Evolutionary conservation across 768 basidiomycete species (phyloP), one percentile per base, ranked within the genome.

Genomic region (Suillus spraguei): DNA sequence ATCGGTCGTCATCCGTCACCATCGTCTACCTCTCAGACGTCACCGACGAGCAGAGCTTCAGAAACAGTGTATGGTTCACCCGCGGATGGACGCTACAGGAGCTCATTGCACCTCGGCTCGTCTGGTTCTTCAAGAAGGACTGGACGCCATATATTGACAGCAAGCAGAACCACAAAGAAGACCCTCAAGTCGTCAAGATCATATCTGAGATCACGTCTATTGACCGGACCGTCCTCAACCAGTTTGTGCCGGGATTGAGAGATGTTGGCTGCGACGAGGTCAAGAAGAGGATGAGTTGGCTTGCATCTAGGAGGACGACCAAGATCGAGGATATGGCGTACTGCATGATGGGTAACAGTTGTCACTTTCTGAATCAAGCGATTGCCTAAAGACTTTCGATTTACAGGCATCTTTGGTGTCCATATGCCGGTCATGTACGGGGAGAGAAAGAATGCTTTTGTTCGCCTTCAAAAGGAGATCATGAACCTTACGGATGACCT

Each of bases 311-410:
- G 56, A 66, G n/a, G 49, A 76, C 75, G 41, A 71, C 75, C 46
- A 71, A 70, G 22, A 33, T 58, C 10, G 75, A 75, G 49, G 75
- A 76, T 59, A 70, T 53, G 59, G 71, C 72, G 0, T 76, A 76
- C 61, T 74, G 70, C 44, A 69, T 75, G 28, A 36, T 68, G 28
- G 66, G 63, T 20, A 33, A 60, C 28, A 28, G 22, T 62, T 65
- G 46, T 20, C 49, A 60, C 11, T 41, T 62, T 28, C 33, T 24
- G 38, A 60, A 63, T 55, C 52, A 63, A 17, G 66, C 49, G 36
- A 60, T 49, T 22, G 7, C n/a, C 53, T 36, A 35, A 54, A 22
- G 53, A 13, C 35, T 20, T 36, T 7, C 1, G 5, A 33, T 24
- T 49, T 42, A 68, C 69, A 59, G 72, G 72, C 0, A 70, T 73